phyloP scores from a whole-genome alignment of 257 asterid species.

The Scutellaria galericulata region DNA sequence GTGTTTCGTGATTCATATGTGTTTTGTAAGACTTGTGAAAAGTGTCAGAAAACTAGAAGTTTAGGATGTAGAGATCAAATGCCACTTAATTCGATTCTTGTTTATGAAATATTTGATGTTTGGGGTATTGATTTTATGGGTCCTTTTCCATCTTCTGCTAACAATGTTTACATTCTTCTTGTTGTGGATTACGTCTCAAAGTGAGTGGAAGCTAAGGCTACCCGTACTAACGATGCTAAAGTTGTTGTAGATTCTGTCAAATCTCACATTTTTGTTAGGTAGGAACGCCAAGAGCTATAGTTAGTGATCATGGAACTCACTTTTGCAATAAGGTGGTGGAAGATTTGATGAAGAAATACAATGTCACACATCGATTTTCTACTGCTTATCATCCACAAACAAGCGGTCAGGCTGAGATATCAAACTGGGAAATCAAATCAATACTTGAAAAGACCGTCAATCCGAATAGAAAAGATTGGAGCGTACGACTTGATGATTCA shows the following conservation, averaged over 20 bases:
- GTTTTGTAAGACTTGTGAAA: background rate
- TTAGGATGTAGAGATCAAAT: background rate
- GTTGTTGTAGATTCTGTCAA: constrained; percentile 13
- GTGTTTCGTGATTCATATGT: background rate
- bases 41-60: background rate
- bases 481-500: background rate
- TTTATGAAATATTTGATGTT: background rate
- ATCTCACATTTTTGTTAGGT: background rate
- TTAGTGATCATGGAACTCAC: background rate
- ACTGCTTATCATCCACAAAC: background rate
- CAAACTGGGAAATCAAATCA: background rate
- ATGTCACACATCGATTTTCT: background rate
- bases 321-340: background rate
- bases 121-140: background rate
- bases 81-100: too few relatives aligned
- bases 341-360: background rate
- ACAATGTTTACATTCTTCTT: background rate
- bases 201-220: too few relatives aligned
- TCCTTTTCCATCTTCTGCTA: background rate
- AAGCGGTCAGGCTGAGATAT: constrained; percentile 10
- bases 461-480: constrained; percentile 20
- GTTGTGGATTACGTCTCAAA: background rate
- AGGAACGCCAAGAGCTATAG: background rate
- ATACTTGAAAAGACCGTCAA: constrained; percentile 13
- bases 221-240: constrained; percentile 1